Conservation (phyloP, 345 rosid genomes). For the Citrus medica region DNA sequence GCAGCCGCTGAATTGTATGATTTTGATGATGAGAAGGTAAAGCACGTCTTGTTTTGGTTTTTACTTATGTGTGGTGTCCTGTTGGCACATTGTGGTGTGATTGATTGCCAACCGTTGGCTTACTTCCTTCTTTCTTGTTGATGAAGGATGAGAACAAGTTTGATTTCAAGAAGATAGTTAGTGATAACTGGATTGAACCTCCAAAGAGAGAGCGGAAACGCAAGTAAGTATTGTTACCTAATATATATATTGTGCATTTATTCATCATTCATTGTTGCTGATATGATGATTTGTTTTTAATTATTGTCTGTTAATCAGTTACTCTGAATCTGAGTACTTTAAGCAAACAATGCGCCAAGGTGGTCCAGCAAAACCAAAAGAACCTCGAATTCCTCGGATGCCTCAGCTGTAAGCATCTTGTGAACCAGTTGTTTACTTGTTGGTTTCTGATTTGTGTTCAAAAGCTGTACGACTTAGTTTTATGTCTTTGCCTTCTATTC, state of each 20-base stretch:
- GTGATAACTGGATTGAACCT: constrained; percentile 98
- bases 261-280: neutral
- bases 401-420: constrained; percentile 75
- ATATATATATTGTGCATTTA: neutral
- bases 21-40: constrained; percentile 88
- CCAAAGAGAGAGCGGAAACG: constrained; percentile 98
- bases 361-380: constrained; percentile 88
- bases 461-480: constrained; percentile 5
- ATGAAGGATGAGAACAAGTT: constrained; percentile 85
- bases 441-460: neutral
- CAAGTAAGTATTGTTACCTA: constrained; percentile 51
- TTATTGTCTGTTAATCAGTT: constrained; percentile 38
- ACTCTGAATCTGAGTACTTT: constrained; percentile 95
- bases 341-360: constrained; percentile 98
- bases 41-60: neutral
- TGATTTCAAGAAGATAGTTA: constrained; percentile 90
- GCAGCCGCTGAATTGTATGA: constrained; percentile 93
- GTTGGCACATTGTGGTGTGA: neutral
- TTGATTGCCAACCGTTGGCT: neutral
- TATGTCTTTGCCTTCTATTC: constrained; percentile 14
- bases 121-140: constrained; percentile 20
- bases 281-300: neutral
- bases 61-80: neutral
- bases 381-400: constrained; percentile 99
- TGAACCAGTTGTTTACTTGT: neutral